These are phyloP conservation scores for Trichopus zeylanicus DNA, from an alignment of 116 monocot species.

Conservation along the genomic window DNA sequence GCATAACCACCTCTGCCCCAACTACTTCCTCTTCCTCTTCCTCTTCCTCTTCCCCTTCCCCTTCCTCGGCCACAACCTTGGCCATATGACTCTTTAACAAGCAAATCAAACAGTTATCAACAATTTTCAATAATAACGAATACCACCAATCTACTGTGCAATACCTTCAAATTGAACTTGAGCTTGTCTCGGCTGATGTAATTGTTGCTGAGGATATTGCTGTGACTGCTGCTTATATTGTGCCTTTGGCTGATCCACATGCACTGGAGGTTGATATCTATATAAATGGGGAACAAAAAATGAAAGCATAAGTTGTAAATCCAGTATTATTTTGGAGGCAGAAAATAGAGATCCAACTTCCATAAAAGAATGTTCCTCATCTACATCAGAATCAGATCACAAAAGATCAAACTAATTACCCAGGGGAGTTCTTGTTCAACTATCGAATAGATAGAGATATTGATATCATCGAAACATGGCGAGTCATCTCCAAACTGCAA, in stretches of 20 bases:
- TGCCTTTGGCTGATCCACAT: conserved; percentile 42
- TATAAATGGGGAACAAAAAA: background rate
- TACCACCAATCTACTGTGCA: background rate
- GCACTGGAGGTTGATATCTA: conserved; percentile 57
- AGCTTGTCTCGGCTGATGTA: conserved; percentile 26
- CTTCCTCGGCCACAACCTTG: conserved; percentile 70
- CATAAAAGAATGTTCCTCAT: background rate
- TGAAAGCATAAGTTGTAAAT: background rate
- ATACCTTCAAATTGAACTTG: conserved; percentile 42
- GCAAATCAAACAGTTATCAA: background rate
- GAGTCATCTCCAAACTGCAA: conserved; percentile 75
- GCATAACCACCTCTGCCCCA: conserved; percentile 63
- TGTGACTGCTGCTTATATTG: conserved; percentile 30
- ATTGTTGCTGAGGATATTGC: conserved; percentile 40
- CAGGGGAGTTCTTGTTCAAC: conserved; percentile 63
- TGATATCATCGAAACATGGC: conserved; percentile 95
- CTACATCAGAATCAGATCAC: too few relatives aligned
- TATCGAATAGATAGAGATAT: conserved; percentile 59
- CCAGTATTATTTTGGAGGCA: background rate
- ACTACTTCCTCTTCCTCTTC: conserved; percentile 71
- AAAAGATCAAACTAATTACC: conserved; percentile 29
- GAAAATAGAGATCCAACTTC: background rate
- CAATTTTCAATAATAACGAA: background rate
- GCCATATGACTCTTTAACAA: conserved; percentile 58
- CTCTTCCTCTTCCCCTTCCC: conserved; percentile 72